Evolutionary conservation across 2,329 filamentous ascomycete genomes (phyloP), one percentile per base, ranked within the genome.

Genomic region (Aspergillus transmontanensis): DNA sequence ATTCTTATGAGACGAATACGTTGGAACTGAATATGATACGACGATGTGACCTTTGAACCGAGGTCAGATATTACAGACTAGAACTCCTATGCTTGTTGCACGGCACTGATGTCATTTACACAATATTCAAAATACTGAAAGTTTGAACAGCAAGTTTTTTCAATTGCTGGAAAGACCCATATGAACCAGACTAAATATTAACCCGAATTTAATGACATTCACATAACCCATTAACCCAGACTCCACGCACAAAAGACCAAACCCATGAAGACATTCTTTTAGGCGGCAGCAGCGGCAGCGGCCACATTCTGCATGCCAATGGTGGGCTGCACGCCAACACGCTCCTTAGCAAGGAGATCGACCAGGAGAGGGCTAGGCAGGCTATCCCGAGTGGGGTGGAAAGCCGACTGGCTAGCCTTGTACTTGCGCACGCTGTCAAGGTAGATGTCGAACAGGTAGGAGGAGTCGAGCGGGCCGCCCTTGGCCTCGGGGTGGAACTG

Each of bases 401-500:
- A 92, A 61, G 90, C 86, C 59, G 86, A 83, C 80, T 96, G 90
- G 78, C 85, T 89, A 72, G 90, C 86, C 89, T 96, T 98, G 87
- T 94, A 97, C 76, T 91, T 87, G 78, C 89, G 86, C 41, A 98
- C 93, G 73, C 90, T 94, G 78, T 96, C 89, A 53, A 98, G 83
- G 82, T 98, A 99, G 83, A 92, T 93, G 81, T 99, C 95, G 75
- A 99, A 99, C 64, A 99, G 86, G 82, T 96, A 98, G 2, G 92
- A 89, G 68, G 92, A 96, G 84, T 99, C 95, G 81, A 97, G 91
- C 60, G 95, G 95, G 60, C 95, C 95, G 65, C 95, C 95, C 85
- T 97, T 97, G 71, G 95, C 95, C 82, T 99, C 95, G 19, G 95
- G 95, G 78, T 99, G 95, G 89, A 99, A 99, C 81, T 99, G 95